Evolutionary conservation across 1,139 yeast species (phyloP), one percentile per base, ranked within the genome.

Genomic region (Geotrichum reessii): DNA sequence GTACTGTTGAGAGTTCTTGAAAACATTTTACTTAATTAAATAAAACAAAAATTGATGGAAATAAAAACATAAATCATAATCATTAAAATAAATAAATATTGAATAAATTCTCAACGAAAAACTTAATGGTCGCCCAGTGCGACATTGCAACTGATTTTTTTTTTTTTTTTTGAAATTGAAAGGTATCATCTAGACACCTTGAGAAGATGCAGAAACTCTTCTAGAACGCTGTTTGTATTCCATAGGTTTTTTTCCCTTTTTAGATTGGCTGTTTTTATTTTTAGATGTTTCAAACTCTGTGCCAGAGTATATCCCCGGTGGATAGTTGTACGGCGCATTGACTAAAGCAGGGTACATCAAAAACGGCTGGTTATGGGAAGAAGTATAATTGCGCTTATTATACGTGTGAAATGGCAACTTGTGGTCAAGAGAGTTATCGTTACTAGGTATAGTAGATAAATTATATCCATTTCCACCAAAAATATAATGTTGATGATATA

Each of bases 401-500:
- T 44, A 37, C 53, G 50, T 22, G 37, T 49, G 53, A 37, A 57
- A 25, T 7, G 56, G 53, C 27, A 17, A 19, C 40, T 56, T 56
- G 7, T 25, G 59, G 24, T 27, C 44, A n/a, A 47, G 47, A 22
- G 51, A 27, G 9, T 48, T 50, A 5, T 40, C 25, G 17, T 44
- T 31, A 5, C 54, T 21, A 7, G 55, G 52, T 14, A 31, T 48
- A 14, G 19, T 50, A 21, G 55, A 47, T 17, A 31, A 31, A 37
- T 53, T 53, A 50, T 50, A 53, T 8, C 50, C 47, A 8, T 51
- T 44, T 9, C 44, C 47, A 9, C 51, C 56, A 11, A 50, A 17
- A 44, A 50, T 11, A 42, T 53, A 57, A 3, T 50, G 59, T 47
- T 57, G 57, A 2, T 50, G 57, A 24, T 57, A 57, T 12, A 57